A percentile compares a stretch with the other conserved stretches of the same genome.
Evolutionary conservation across 2,329 filamentous ascomycete genomes (phyloP).

Genomic region (Aspergillus tamarii): DNA sequence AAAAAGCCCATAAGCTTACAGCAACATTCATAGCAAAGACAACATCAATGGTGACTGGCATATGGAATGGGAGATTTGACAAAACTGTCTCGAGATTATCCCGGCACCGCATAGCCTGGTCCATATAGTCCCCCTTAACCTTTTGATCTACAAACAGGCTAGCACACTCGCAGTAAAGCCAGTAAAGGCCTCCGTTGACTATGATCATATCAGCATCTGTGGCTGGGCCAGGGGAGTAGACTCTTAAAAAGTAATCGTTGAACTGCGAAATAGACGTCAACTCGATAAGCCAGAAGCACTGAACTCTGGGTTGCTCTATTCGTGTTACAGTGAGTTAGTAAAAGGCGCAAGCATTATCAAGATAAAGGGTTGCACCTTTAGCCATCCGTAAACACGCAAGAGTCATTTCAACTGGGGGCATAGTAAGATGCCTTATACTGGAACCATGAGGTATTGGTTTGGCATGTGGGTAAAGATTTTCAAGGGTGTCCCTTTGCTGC

Average conservation of each 20-base stretch:
- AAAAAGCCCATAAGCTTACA: slow-evolving; percentile 1
- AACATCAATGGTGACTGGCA: slow-evolving; percentile 12
- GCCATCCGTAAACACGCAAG: slow-evolving; percentile 12
- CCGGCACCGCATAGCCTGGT: slow-evolving; percentile 13
- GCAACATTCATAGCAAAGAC: slow-evolving; percentile 20
- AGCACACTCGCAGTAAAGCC: slow-evolving; percentile 15
- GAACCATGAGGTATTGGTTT: slow-evolving; percentile 5
- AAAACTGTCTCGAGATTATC: slow-evolving; percentile 19
- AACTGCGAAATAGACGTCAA: slow-evolving; percentile 16
- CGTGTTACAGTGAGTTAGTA: neutral
- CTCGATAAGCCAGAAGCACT: slow-evolving; percentile 19
- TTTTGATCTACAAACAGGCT: neutral
- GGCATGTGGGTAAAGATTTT: slow-evolving; percentile 3
- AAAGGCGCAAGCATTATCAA: neutral
- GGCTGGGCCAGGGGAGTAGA: slow-evolving; percentile 14
- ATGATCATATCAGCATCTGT: slow-evolving; percentile 19
- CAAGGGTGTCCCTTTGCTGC: slow-evolving; percentile 12
- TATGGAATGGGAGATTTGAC: slow-evolving; percentile 15
- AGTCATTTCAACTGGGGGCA: slow-evolving; percentile 10
- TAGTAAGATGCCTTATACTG: slow-evolving; percentile 7
- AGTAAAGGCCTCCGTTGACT: slow-evolving; percentile 17
- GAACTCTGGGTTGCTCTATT: neutral
- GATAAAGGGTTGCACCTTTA: slow-evolving; percentile 3
- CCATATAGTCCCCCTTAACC: slow-evolving; percentile 9
- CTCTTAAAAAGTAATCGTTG: slow-evolving; percentile 17